A percentile compares a stretch with the other conserved stretches of the same genome.
Evolutionary conservation across 2,329 filamentous ascomycete genomes (phyloP).

Genomic region (Hypoxylon sp.): DNA sequence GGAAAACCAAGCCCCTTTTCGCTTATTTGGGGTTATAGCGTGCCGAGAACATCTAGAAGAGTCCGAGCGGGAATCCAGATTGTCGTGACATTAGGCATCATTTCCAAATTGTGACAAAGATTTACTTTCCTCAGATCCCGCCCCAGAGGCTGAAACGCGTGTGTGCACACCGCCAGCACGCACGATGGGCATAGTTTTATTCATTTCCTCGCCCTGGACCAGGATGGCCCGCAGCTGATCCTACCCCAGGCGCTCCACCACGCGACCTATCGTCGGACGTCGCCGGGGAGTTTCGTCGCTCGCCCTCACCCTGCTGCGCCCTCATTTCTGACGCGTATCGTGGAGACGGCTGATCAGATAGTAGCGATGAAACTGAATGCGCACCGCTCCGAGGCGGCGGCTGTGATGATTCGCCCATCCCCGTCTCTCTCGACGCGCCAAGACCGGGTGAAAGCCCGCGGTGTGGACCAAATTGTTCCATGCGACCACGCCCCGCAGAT

Average conservation of each 20-base stretch:
- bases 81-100: slow-evolving; percentile 21
- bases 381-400: slow-evolving; percentile 47
- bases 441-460: slow-evolving; percentile 51
- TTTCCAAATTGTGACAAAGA: slow-evolving; percentile 24
- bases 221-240: slow-evolving; percentile 39
- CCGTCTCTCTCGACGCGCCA: slow-evolving; percentile 47
- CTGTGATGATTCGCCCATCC: slow-evolving; percentile 45
- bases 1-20: slow-evolving; percentile 13
- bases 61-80: slow-evolving; percentile 9
- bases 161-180: slow-evolving; percentile 12
- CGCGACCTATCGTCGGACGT: slow-evolving; percentile 49
- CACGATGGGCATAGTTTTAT: slow-evolving; percentile 19
- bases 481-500: slow-evolving; percentile 50
- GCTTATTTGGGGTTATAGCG: slow-evolving; percentile 22
- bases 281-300: slow-evolving; percentile 46
- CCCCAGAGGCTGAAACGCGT: slow-evolving; percentile 31
- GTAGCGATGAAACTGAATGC: slow-evolving; percentile 56
- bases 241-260: slow-evolving; percentile 43
- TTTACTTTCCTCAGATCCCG: slow-evolving; percentile 6
- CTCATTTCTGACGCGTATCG: slow-evolving; percentile 44
- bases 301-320: slow-evolving; percentile 42
- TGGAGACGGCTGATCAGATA: slow-evolving; percentile 52
- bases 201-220: slow-evolving; percentile 35
- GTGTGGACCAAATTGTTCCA: slow-evolving; percentile 47
- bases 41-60: slow-evolving; percentile 9